Base-by-base conservation (phyloP, 2,329 filamentous ascomycete species). In the Aspergillus pseudoglaucus region DNA sequence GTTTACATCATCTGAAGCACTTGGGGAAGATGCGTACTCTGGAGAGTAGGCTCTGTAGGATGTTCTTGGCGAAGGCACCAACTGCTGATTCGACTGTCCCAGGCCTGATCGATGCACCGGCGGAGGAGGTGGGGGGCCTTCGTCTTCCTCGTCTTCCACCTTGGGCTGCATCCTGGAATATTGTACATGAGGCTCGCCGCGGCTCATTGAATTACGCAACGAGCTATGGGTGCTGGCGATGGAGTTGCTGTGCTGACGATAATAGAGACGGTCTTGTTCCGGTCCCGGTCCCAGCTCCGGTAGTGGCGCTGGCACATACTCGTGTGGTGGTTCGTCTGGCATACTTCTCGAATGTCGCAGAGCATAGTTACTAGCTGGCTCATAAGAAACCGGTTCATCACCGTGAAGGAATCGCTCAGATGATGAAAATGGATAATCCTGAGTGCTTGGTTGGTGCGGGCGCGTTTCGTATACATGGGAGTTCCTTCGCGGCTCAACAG, bases 121-220 rank as follows among this genome's bases (percentile, higher is more conserved):
- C 1, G 66, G 66, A 9, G 66, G 65, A 32, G 67, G 66, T 15
- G 65, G 64, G n/a, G 57, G 59, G 4, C 55, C 62, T 35, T 68
- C 66, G 8, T 70, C 67, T 8, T 67, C 62, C 50, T 69, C 72
- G 58, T 75, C 72, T 52, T 75, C 72, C 42, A 75, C 72, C 1
- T 70, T 70, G 7, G 72, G 70, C 49, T 75, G 72, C 72, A 75
- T 74, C 6, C 68, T 65, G 9, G 66, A 67, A 52, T 73, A 69
- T 47, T 68, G 61, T 14, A 59, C 55, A 46, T 67, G 65, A 46
- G 68, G 69, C 37, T 54, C 52, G 6, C 62, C 63, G 10, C 51
- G 55, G 23, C 54, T 58, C 40, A 52, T 47, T 4, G 53, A 45
- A n/a, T 57, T 53, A 15, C 59, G 64, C 17, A 60, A 51, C 8